phyloP scores from a whole-genome alignment of 164 flowering plant species.

The Buxus sempervirens region DNA sequence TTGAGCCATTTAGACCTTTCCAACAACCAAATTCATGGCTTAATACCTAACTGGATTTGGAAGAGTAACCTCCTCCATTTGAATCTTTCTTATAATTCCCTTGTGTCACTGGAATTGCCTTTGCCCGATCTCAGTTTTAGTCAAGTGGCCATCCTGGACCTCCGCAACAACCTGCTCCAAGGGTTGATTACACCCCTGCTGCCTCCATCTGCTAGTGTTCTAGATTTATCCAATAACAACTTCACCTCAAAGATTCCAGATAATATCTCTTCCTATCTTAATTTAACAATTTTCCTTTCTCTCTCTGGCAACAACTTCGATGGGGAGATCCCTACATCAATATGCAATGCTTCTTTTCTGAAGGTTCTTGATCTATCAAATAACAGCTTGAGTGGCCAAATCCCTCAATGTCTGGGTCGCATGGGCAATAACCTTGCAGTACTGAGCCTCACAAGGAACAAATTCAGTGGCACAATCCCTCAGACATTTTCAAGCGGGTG shows the following conservation, averaged over 20 bases:
- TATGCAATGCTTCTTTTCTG: slow-evolving; percentile 36
- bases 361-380: slow-evolving; percentile 46
- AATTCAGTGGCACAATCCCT: slow-evolving; percentile 30
- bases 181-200: slow-evolving; percentile 27
- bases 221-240: slow-evolving; percentile 44
- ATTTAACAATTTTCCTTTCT: slow-evolving; percentile 26
- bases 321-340: slow-evolving; percentile 44
- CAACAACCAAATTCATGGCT: slow-evolving; percentile 30
- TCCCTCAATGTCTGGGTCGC: slow-evolving; percentile 37
- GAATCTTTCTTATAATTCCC: slow-evolving; percentile 39
- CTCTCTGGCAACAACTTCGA: slow-evolving; percentile 35
- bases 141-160: slow-evolving; percentile 22
- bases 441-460: slow-evolving; percentile 38
- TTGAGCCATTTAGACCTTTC: slow-evolving; percentile 37
- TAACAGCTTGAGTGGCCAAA: slow-evolving; percentile 36
- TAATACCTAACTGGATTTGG: slow-evolving; percentile 48
- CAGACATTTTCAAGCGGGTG: slow-evolving; percentile 30
- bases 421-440: slow-evolving; percentile 22
- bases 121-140: background rate
- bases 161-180: slow-evolving; percentile 32
- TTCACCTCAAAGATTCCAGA: slow-evolving; percentile 29
- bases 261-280: slow-evolving; percentile 15
- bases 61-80: slow-evolving; percentile 10
- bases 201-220: slow-evolving; percentile 13
- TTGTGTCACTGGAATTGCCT: slow-evolving; percentile 20